Conservation (phyloP, 208 protist genomes). For the Crithidia bombi region DNA sequence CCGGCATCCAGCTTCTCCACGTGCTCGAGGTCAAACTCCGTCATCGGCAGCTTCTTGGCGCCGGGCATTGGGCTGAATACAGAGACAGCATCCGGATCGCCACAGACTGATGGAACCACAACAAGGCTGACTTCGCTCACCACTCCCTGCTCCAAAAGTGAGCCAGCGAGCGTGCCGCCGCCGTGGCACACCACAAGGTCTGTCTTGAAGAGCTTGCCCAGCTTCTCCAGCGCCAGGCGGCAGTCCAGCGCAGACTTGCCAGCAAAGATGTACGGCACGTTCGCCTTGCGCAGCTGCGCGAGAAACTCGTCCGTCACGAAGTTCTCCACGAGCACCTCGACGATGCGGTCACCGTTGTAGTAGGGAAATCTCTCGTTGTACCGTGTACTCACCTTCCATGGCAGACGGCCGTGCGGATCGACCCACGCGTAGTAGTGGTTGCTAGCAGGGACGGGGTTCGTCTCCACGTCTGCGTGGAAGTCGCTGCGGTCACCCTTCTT, state of each 20-base stretch:
- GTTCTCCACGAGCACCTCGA: constrained; percentile 32
- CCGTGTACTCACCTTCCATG: constrained; percentile 10
- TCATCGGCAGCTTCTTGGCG: constrained; percentile 7
- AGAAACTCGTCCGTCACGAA: constrained; percentile 29
- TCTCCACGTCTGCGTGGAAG: constrained; percentile 25
- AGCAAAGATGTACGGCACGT: constrained; percentile 38
- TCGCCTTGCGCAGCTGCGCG: constrained; percentile 17
- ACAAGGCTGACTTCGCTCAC: constrained; percentile 26
- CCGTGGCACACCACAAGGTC: constrained; percentile 26
- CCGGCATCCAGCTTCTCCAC: constrained; percentile 33
- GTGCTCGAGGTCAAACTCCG: constrained; percentile 10
- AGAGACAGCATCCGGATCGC: constrained; percentile 13
- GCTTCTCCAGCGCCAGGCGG: constrained; percentile 16
- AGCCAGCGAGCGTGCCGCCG: constrained; percentile 24
- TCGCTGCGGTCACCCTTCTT: constrained; percentile 22
- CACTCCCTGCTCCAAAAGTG: constrained; percentile 24
- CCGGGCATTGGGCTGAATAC: constrained; percentile 17
- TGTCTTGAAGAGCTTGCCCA: constrained; percentile 21
- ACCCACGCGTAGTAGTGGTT: constrained; percentile 24
- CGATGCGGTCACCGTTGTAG: constrained; percentile 31
- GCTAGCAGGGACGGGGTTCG: constrained; percentile 4
- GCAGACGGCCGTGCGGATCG: constrained; percentile 27
- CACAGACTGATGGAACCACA: constrained; percentile 15
- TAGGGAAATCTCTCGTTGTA: constrained; percentile 19
- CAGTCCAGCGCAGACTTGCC: constrained; percentile 32